These are phyloP conservation scores for Sphenostylis stenocarpa DNA, from an alignment of 306 rosid species.

Conservation along the genomic window DNA sequence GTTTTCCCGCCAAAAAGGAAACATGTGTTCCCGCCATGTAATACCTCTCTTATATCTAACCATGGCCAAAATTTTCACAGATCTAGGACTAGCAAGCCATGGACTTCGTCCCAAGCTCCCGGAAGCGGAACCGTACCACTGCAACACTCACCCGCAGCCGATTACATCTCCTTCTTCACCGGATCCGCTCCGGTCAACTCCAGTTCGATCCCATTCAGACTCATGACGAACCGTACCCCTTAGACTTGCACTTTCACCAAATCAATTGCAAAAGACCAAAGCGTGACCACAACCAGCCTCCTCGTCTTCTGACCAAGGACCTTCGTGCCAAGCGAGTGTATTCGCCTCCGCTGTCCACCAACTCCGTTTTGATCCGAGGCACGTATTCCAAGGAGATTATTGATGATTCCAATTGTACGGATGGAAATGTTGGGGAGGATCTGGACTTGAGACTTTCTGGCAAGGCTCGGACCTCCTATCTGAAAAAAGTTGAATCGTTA, in stretches of 20 bases:
- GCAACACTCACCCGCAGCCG: constrained; percentile 35
- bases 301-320: constrained; percentile 46
- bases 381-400: background rate
- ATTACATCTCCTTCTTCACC: constrained; percentile 30
- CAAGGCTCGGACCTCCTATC: background rate
- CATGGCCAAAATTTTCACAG: background rate
- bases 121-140: constrained; percentile 29
- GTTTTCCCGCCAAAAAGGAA: constrained; percentile 45
- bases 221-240: background rate
- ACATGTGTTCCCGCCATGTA: constrained; percentile 38
- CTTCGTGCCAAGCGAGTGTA: constrained; percentile 71
- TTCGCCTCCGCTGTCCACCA: constrained; percentile 38
- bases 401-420: background rate
- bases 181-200: constrained; percentile 30
- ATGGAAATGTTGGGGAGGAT: background rate
- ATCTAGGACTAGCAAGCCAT: constrained; percentile 22
- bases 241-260: background rate
- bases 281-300: background rate
- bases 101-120: constrained; percentile 37
- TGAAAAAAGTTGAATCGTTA: background rate
- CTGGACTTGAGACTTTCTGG: constrained; percentile 22
- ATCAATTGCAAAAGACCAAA: constrained; percentile 23
- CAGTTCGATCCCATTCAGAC: constrained; percentile 3
- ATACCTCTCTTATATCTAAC: background rate
- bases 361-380: background rate